phyloP scores from a whole-genome alignment of 2,329 filamentous ascomycete species.

The Dendryphion nanum region DNA sequence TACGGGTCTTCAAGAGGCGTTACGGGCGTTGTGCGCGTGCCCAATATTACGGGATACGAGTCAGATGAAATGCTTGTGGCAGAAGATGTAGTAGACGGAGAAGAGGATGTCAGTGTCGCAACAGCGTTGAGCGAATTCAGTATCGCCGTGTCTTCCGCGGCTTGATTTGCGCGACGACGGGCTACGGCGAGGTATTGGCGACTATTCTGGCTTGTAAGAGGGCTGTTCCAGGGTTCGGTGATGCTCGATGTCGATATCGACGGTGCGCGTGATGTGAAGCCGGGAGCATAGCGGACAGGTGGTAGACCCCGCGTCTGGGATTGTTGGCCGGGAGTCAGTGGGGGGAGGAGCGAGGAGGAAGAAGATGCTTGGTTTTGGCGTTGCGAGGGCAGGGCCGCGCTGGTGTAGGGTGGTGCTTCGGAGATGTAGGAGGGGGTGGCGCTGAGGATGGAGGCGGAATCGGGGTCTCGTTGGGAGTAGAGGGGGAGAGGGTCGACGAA shows the following conservation, averaged over 20 bases:
- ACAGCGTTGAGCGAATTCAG: slow-evolving; percentile 17
- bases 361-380: background rate
- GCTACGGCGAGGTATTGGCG: slow-evolving; percentile 65
- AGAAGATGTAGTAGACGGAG: slow-evolving; percentile 4
- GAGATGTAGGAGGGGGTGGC: slow-evolving; percentile 68
- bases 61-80: slow-evolving; percentile 5
- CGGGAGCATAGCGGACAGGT: slow-evolving; percentile 21
- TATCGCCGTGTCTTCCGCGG: slow-evolving; percentile 16
- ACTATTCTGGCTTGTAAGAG: slow-evolving; percentile 54
- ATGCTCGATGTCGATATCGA: slow-evolving; percentile 40
- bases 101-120: slow-evolving; percentile 6
- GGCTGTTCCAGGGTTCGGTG: slow-evolving; percentile 59
- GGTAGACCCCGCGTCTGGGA: slow-evolving; percentile 19
- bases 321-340: slow-evolving; percentile 10
- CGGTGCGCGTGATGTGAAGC: too few relatives aligned
- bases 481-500: slow-evolving; percentile 31
- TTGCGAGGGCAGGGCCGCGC: slow-evolving; percentile 40
- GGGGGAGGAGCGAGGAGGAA: slow-evolving; percentile 13
- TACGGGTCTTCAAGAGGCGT: slow-evolving; percentile 65
- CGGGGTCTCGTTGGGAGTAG: slow-evolving; percentile 52
- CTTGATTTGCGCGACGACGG: slow-evolving; percentile 54
- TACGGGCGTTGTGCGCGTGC: slow-evolving; percentile 21
- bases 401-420: slow-evolving; percentile 65
- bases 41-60: slow-evolving; percentile 15
- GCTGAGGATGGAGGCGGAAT: slow-evolving; percentile 66